Evolutionary conservation across 1,284 basidiomycete genomes (phyloP).

Genomic region (Tylopilus sp.): DNA sequence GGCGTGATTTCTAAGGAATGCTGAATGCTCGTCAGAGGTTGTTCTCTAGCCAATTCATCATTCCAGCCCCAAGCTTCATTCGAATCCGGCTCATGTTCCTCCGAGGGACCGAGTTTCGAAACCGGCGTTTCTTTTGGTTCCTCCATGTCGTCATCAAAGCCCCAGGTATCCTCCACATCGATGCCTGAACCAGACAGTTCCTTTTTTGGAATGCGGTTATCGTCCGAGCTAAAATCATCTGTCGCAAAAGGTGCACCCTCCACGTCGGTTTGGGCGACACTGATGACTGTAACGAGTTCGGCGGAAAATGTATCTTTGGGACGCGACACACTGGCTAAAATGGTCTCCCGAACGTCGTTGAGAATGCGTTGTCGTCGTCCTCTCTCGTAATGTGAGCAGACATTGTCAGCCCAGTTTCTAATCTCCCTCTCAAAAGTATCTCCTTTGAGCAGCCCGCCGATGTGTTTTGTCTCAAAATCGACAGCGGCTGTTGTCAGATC

Average conservation of each 20-base stretch:
- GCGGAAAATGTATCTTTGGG: conserved; percentile 35
- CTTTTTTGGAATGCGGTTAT: conserved; percentile 10
- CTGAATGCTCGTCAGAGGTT: neutral
- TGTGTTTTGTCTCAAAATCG: conserved; percentile 56
- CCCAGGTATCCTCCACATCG: conserved; percentile 46
- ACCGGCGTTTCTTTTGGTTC: conserved; percentile 8
- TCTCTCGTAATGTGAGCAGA: conserved; percentile 70
- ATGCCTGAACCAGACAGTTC: conserved; percentile 23
- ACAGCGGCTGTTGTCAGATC: conserved; percentile 51
- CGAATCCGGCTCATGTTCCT: conserved; percentile 34
- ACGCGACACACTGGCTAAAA: conserved; percentile 36
- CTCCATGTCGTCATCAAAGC: conserved; percentile 51
- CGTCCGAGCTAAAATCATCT: conserved; percentile 8
- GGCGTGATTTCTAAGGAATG: conserved; percentile 27
- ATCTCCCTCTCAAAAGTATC: conserved; percentile 49
- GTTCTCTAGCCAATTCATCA: conserved; percentile 35
- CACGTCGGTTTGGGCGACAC: neutral
- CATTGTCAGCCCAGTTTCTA: conserved; percentile 57
- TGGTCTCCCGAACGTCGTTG: conserved; percentile 49
- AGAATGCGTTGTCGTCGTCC: conserved; percentile 61
- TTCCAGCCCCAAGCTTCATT: conserved; percentile 69
- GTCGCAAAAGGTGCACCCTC: conserved; percentile 1
- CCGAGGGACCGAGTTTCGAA: conserved; percentile 12
- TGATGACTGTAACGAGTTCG: conserved; percentile 27
- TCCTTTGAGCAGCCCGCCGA: conserved; percentile 50